Evolutionary conservation across 108 stramenopile species (phyloP), one percentile per base, ranked within the genome.

Genomic region (Skeletonema marinoi): DNA sequence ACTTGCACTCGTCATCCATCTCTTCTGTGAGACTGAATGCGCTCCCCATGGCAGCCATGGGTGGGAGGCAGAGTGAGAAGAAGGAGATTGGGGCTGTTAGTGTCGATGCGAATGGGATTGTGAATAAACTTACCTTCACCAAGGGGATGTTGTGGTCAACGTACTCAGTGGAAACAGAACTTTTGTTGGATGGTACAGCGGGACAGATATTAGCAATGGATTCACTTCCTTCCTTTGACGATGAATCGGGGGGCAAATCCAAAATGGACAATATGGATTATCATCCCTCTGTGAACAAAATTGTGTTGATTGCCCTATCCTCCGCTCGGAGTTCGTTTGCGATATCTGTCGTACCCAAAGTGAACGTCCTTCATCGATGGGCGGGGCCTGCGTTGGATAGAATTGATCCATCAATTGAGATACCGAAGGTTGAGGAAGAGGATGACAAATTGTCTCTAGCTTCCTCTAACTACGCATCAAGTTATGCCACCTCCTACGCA

Each of bases 141-240:
- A 90, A 87, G 38, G 90, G 83, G 30, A 83, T 94, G 71, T 74
- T 94, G 32, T 90, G 90, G 90, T 68, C 80, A 13, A 79, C 88
- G 30, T 96, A 93, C 54, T 85, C 80, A 33, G 83, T 86, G 60
- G 97, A 97, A 25, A 88, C 89, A 6, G 97, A 95, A 63, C 96
- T 95, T 82, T 73, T 97, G 39, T 70, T 97, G 44, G 97, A 97
- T 82, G 97, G 95, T 0, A 94, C 89, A 8, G 92, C 95, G 8
- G 93, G 93, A 12, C 90, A 89, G 74, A 93, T 93, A 35, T 71
- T 94, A 42, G 90, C 91, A 7, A 83, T 90, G 85, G 87, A 90
- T 76, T 88, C 88, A 6, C 66, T 91, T 35, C 73, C 78, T n/a
- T 89, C 92, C 3, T 60, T 86, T 66, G 86, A 84, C 35, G 33